A percentile compares a stretch with the other conserved stretches of the same genome.
These are phyloP conservation scores for Simplicillium aogashimaense DNA, from an alignment of 2,329 filamentous ascomycete species.

Conservation along the genomic window DNA sequence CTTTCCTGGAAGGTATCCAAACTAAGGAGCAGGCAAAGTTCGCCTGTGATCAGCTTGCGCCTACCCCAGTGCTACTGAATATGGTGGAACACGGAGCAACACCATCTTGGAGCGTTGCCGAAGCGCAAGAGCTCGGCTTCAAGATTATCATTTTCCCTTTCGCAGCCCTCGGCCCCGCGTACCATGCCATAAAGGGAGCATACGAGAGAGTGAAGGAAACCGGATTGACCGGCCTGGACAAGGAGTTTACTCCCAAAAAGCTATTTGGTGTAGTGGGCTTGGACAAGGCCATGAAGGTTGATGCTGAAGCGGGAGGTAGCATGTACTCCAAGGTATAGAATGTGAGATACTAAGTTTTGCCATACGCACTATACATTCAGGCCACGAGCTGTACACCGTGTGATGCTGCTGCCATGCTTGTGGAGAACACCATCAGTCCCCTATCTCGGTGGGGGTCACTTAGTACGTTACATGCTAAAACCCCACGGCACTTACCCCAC, in stretches of 20 bases:
- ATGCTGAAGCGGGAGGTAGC: neutral
- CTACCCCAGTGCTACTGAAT: slow-evolving; percentile 44
- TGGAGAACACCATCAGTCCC: too few relatives aligned
- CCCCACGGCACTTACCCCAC: too few relatives aligned
- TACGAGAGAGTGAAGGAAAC: neutral
- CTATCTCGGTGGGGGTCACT: too few relatives aligned
- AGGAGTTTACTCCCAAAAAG: neutral
- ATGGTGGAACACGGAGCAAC: slow-evolving; percentile 47
- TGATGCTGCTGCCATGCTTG: too few relatives aligned
- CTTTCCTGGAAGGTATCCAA: slow-evolving; percentile 49
- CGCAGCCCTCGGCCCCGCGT: neutral
- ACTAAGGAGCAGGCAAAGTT: slow-evolving; percentile 36
- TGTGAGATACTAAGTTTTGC: too few relatives aligned
- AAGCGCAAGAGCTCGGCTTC: slow-evolving; percentile 47
- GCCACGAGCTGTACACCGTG: too few relatives aligned
- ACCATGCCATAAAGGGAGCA: neutral
- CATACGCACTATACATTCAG: too few relatives aligned
- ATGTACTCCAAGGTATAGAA: neutral
- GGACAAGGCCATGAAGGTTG: neutral
- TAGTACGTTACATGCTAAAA: neutral
- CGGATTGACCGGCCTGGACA: neutral
- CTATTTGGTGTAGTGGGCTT: neutral
- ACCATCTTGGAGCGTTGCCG: slow-evolving; percentile 38
- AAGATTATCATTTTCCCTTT: slow-evolving; percentile 39
- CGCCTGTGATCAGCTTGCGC: slow-evolving; percentile 35